A percentile compares a stretch with the other conserved stretches of the same genome.
Evolutionary conservation across 2,329 filamentous ascomycete genomes (phyloP).

Genomic region (Rutstroemia sp.): DNA sequence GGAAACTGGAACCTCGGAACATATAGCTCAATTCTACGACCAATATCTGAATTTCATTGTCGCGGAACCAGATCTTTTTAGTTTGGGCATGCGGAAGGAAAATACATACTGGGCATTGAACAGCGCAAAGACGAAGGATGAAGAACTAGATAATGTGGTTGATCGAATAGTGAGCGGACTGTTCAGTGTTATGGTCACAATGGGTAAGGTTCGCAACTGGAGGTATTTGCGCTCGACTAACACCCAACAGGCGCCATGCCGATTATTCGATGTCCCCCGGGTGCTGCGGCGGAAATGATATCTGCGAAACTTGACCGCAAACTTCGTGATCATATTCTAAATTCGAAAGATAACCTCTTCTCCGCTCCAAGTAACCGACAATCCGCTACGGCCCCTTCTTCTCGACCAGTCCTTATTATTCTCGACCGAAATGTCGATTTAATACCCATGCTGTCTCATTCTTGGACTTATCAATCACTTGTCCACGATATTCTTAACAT

Average conservation of each 20-base stretch:
- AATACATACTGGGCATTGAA: slow-evolving; percentile 95
- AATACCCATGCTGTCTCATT: slow-evolving; percentile 98
- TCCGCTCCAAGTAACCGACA: slow-evolving; percentile 53
- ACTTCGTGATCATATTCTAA: slow-evolving; percentile 89
- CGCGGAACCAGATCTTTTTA: slow-evolving; percentile 91
- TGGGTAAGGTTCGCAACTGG: slow-evolving; percentile 52
- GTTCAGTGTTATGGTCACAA: slow-evolving; percentile 98
- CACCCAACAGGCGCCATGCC: slow-evolving; percentile 66
- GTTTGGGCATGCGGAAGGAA: slow-evolving; percentile 81
- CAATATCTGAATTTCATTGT: slow-evolving; percentile 98
- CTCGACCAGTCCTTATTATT: slow-evolving; percentile 83
- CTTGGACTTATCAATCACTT: slow-evolving; percentile 80
- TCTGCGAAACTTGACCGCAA: slow-evolving; percentile 91
- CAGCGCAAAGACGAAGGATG: slow-evolving; percentile 83
- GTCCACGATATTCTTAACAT: slow-evolving; percentile 72
- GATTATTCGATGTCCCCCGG: slow-evolving; percentile 90
- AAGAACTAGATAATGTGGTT: slow-evolving; percentile 78
- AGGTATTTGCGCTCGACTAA: slow-evolving; percentile 21
- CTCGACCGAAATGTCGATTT: slow-evolving; percentile 94
- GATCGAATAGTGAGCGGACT: slow-evolving; percentile 90
- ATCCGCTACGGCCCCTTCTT: slow-evolving; percentile 54
- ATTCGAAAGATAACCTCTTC: slow-evolving; percentile 97
- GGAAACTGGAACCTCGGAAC: slow-evolving; percentile 74
- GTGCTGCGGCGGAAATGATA: slow-evolving; percentile 88
- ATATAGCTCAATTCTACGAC: slow-evolving; percentile 87